A percentile compares a stretch with the other conserved stretches of the same genome.
Conservation (phyloP, 2,329 filamentous ascomycete species). For the Orbilia quercus region DNA sequence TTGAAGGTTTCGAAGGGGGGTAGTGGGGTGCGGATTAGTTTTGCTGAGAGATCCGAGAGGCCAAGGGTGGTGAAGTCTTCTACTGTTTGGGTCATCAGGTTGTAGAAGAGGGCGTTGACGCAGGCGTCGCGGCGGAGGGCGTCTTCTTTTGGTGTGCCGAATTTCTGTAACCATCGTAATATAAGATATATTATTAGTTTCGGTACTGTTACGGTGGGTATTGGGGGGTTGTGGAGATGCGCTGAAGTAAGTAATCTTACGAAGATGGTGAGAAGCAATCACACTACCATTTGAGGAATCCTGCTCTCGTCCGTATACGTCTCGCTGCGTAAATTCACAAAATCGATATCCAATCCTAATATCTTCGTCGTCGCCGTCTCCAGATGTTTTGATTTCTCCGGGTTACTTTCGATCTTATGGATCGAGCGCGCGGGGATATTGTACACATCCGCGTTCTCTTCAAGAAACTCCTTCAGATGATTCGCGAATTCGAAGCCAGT, state of each 20-base stretch:
- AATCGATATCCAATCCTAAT: conserved; percentile 87
- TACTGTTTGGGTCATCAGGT: conserved; percentile 79
- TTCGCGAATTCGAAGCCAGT: conserved; percentile 81
- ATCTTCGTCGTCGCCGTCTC: conserved; percentile 89
- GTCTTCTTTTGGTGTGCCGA: conserved; percentile 91
- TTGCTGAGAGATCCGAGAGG: conserved; percentile 76
- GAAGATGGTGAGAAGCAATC: background rate
- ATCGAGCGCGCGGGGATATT: conserved; percentile 72
- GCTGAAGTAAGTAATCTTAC: background rate
- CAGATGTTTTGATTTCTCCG: conserved; percentile 95
- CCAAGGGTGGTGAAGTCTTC: conserved; percentile 86
- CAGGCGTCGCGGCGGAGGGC: conserved; percentile 89
- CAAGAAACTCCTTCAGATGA: conserved; percentile 76
- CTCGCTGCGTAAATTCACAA: conserved; percentile 94
- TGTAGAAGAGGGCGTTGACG: conserved; percentile 96
- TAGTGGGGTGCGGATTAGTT: conserved; percentile 84
- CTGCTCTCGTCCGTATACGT: conserved; percentile 88
- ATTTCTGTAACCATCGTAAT: conserved; percentile 66
- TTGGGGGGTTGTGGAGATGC: too few species aligned
- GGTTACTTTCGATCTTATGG: conserved; percentile 90
- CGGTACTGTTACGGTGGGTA: too few species aligned
- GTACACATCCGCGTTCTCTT: conserved; percentile 73
- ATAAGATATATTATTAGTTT: too few species aligned
- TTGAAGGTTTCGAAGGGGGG: conserved; percentile 92
- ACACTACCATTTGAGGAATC: conserved; percentile 79